phyloP scores from a whole-genome alignment of 2,329 filamentous ascomycete genomes.

The Neonectria magnoliae region DNA sequence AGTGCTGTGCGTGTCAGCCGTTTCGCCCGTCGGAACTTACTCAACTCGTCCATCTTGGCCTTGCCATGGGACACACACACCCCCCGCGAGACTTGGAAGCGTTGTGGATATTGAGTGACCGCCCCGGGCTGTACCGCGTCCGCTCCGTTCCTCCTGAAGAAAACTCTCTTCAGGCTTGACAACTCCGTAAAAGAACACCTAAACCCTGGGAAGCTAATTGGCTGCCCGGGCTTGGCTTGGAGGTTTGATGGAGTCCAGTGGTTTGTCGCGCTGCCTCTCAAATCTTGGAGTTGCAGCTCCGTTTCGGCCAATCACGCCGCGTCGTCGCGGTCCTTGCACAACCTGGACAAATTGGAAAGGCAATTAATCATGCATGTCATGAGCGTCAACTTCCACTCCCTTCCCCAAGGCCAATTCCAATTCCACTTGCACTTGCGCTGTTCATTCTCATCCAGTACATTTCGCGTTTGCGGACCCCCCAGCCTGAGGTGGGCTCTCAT shows the following conservation, averaged over 20 bases:
- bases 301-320: slow-evolving; percentile 33
- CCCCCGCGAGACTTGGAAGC: slow-evolving; percentile 22
- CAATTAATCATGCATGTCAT: slow-evolving; percentile 44
- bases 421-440: not conserved
- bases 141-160: slow-evolving; percentile 14
- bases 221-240: slow-evolving; percentile 7
- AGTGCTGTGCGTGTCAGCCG: slow-evolving; percentile 31
- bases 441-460: slow-evolving; percentile 14
- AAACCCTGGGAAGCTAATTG: not conserved
- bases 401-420: not conserved
- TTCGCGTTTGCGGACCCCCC: slow-evolving; percentile 6
- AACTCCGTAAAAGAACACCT: not conserved
- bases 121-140: slow-evolving; percentile 23
- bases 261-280: slow-evolving; percentile 27
- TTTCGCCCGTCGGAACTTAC: slow-evolving; percentile 24
- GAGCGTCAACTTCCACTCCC: slow-evolving; percentile 26
- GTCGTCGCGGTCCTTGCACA: slow-evolving; percentile 23
- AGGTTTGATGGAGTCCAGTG: slow-evolving; percentile 23
- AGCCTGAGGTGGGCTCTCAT: not conserved
- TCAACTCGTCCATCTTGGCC: slow-evolving; percentile 25
- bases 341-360: slow-evolving; percentile 24
- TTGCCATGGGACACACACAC: slow-evolving; percentile 3
- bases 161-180: slow-evolving; percentile 5
- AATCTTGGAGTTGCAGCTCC: slow-evolving; percentile 30
- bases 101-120: slow-evolving; percentile 25